Percentiles rank a stretch among this genome's conserved stretches.
These are phyloP conservation scores for Ustilago bromivora DNA, from an alignment of 1,284 basidiomycete genomes.

Conservation along the genomic window DNA sequence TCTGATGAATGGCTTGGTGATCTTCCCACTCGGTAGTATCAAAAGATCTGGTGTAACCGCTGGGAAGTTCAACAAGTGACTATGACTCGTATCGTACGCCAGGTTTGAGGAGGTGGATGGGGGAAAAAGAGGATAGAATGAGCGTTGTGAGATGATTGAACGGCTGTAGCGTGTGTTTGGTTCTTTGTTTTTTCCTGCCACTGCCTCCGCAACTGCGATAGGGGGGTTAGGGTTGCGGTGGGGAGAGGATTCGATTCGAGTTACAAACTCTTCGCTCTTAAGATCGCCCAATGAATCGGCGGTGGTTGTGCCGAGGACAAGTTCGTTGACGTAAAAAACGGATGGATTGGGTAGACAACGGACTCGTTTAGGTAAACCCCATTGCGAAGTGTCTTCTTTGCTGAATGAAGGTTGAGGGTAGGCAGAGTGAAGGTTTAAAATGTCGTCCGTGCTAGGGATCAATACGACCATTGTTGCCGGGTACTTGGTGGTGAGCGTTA, in stretches of 20 bases:
- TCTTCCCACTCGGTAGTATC: slow-evolving; percentile 78
- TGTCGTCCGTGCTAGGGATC: slow-evolving; percentile 84
- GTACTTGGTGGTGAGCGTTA: slow-evolving; percentile 75
- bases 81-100: slow-evolving; percentile 61
- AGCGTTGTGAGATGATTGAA: slow-evolving; percentile 86
- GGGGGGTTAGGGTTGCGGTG: neutral
- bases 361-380: slow-evolving; percentile 72
- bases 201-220: slow-evolving; percentile 52
- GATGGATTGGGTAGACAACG: slow-evolving; percentile 87
- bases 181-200: slow-evolving; percentile 57
- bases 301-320: slow-evolving; percentile 82
- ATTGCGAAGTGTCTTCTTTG: slow-evolving; percentile 52
- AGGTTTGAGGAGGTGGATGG: slow-evolving; percentile 76
- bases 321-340: slow-evolving; percentile 84
- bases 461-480: slow-evolving; percentile 81
- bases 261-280: slow-evolving; percentile 83
- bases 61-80: slow-evolving; percentile 52
- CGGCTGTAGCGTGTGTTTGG: slow-evolving; percentile 70
- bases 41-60: slow-evolving; percentile 80
- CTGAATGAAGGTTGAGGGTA: slow-evolving; percentile 86
- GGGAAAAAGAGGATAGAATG: slow-evolving; percentile 95
- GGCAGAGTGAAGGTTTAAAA: slow-evolving; percentile 82
- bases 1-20: slow-evolving; percentile 68
- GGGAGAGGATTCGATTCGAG: slow-evolving; percentile 73
- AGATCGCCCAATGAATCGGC: slow-evolving; percentile 91